phyloP scores from a whole-genome alignment of 2,329 filamentous ascomycete genomes.

The Trichoderma pleuroti region DNA sequence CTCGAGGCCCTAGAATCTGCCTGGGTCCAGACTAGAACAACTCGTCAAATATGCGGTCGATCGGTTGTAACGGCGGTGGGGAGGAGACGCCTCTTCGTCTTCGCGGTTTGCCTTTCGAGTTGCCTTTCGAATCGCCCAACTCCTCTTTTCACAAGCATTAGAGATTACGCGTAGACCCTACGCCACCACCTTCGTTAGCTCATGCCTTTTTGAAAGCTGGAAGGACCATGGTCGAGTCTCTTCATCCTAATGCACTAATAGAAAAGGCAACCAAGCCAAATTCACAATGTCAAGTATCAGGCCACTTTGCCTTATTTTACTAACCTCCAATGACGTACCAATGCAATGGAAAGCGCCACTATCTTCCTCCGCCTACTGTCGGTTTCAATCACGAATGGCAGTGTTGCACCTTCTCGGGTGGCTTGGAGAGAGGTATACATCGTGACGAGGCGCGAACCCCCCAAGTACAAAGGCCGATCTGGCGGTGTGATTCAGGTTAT shows the following conservation, averaged over 20 bases:
- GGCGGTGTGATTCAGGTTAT: neutral
- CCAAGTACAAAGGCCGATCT: neutral
- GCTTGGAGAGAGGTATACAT: neutral
- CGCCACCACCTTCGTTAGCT: neutral
- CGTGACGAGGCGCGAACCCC: neutral
- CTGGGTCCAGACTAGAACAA: neutral
- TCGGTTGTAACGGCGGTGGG: neutral
- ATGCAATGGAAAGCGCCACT: accelerated
- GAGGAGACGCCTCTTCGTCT: neutral
- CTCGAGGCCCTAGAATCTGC: neutral
- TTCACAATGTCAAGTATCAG: neutral
- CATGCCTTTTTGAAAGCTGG: neutral
- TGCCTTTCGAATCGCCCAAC: neutral
- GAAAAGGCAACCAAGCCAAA: neutral
- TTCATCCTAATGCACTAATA: neutral
- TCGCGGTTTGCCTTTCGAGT: neutral
- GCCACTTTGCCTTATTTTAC: neutral
- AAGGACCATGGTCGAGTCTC: neutral
- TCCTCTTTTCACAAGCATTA: neutral
- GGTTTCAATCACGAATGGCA: neutral
- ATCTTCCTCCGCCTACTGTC: neutral
- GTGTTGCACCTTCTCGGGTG: neutral
- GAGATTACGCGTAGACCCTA: neutral
- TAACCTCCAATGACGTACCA: neutral
- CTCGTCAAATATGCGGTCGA: neutral